These are phyloP conservation scores for Salix suchowensis DNA, from an alignment of 345 rosid genomes.

Conservation along the genomic window DNA sequence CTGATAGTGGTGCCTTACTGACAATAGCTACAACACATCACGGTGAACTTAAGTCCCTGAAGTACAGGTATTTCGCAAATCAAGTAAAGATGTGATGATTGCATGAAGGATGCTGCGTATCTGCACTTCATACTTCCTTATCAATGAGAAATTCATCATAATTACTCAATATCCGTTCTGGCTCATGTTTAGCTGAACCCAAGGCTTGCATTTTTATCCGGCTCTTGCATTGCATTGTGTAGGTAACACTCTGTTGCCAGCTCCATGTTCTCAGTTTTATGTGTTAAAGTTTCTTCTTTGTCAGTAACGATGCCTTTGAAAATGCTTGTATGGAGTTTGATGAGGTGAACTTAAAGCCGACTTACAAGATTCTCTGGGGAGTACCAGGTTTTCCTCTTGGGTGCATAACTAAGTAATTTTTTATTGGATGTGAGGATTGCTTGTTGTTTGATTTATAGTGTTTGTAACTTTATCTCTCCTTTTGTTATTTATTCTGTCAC, in stretches of 20 bases:
- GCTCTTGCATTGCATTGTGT: background rate
- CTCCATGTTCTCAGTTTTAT: conserved; percentile 11
- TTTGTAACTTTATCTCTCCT: no score
- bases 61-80: conserved; percentile 59
- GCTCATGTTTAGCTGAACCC: background rate
- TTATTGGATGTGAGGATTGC: background rate
- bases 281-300: conserved; percentile 9
- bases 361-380: conserved; percentile 93
- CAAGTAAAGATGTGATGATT: conserved; percentile 8
- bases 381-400: conserved; percentile 67
- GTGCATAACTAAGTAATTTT: background rate
- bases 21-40: conserved; percentile 95
- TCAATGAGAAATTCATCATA: background rate
- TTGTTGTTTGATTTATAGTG: background rate
- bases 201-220: background rate
- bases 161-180: background rate
- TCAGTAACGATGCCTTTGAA: conserved; percentile 71
- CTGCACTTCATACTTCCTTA: background rate
- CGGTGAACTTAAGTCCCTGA: conserved; percentile 83
- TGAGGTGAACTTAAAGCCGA: conserved; percentile 79
- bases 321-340: conserved; percentile 99
- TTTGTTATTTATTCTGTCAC: no score
- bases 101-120: background rate
- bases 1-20: conserved; percentile 59
- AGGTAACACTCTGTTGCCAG: background rate